A percentile compares a stretch with the other conserved stretches of the same genome.
These are phyloP conservation scores for Boletus sp. DNA, from an alignment of 768 basidiomycete species.

Conservation along the genomic window DNA sequence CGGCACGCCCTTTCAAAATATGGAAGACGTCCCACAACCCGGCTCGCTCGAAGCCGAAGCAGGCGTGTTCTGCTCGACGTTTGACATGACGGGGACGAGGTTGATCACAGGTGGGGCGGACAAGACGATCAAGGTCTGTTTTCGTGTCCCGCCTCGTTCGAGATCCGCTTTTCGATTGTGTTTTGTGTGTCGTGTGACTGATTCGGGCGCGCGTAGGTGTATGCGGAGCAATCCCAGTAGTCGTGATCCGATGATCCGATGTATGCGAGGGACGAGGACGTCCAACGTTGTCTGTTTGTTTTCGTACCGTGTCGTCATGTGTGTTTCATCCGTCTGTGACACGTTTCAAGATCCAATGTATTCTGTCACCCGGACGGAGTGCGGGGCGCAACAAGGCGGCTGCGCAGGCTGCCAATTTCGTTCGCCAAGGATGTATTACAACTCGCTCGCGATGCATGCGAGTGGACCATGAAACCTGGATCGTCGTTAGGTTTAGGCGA, in stretches of 20 bases:
- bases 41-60: constrained; percentile 98
- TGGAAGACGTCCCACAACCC: constrained; percentile 93
- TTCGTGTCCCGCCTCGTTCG: fast-evolving
- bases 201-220: constrained; percentile 36
- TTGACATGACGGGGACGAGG: constrained; percentile 92
- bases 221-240: constrained; percentile 67
- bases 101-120: constrained; percentile 96
- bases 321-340: neutral
- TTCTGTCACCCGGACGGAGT: neutral
- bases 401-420: too few species aligned
- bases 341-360: neutral
- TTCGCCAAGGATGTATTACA: too few species aligned
- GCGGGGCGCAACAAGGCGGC: too few species aligned
- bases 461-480: too few species aligned
- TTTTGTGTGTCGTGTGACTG: neutral
- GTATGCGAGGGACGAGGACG: neutral
- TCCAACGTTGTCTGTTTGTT: neutral
- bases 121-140: constrained; percentile 92
- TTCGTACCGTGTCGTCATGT: neutral
- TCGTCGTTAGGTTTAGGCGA: too few species aligned
- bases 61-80: constrained; percentile 94
- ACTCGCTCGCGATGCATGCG: too few species aligned
- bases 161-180: too few species aligned
- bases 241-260: neutral
- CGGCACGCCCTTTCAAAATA: constrained; percentile 90